Evolutionary conservation across 1,139 yeast genomes (phyloP).

Genomic region (Blastobotrys proliferans): DNA sequence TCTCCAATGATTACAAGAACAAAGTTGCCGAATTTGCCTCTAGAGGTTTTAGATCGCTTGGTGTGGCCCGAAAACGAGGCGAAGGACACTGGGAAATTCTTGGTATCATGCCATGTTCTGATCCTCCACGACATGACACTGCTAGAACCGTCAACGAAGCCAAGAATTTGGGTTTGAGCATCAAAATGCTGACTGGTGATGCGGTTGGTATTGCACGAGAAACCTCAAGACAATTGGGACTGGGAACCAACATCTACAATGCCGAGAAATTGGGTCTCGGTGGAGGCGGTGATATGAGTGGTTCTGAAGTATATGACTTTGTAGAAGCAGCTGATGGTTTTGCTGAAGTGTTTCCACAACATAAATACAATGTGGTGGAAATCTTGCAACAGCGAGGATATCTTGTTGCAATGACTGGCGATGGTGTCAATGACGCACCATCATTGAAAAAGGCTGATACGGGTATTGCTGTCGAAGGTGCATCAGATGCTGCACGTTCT

Average conservation of each 20-base stretch:
- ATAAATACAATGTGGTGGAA: slow-evolving; percentile 89
- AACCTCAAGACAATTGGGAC: slow-evolving; percentile 66
- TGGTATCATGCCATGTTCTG: slow-evolving; percentile 72
- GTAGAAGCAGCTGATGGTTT: slow-evolving; percentile 97
- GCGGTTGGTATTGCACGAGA: slow-evolving; percentile 74
- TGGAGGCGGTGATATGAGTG: slow-evolving; percentile 73
- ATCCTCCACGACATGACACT: slow-evolving; percentile 73
- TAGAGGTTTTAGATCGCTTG: slow-evolving; percentile 70
- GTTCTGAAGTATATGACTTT: slow-evolving; percentile 75
- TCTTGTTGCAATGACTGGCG: slow-evolving; percentile 98
- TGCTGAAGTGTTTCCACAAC: slow-evolving; percentile 97
- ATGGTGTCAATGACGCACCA: slow-evolving; percentile 97
- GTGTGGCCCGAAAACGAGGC: slow-evolving; percentile 71
- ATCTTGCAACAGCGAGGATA: slow-evolving; percentile 87
- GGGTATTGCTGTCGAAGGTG: slow-evolving; percentile 97
- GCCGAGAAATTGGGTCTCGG: slow-evolving; percentile 69
- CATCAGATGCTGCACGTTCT: slow-evolving; percentile 93
- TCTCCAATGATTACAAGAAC: slow-evolving; percentile 62
- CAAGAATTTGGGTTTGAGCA: slow-evolving; percentile 59
- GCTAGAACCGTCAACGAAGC: slow-evolving; percentile 66
- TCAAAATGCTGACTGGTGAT: slow-evolving; percentile 72
- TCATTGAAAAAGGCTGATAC: slow-evolving; percentile 95
- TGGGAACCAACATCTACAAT: slow-evolving; percentile 67
- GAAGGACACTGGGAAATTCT: slow-evolving; percentile 70
- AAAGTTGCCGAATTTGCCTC: slow-evolving; percentile 70